These are phyloP conservation scores for Sedum album DNA, from an alignment of 164 flowering plant species.

Conservation along the genomic window DNA sequence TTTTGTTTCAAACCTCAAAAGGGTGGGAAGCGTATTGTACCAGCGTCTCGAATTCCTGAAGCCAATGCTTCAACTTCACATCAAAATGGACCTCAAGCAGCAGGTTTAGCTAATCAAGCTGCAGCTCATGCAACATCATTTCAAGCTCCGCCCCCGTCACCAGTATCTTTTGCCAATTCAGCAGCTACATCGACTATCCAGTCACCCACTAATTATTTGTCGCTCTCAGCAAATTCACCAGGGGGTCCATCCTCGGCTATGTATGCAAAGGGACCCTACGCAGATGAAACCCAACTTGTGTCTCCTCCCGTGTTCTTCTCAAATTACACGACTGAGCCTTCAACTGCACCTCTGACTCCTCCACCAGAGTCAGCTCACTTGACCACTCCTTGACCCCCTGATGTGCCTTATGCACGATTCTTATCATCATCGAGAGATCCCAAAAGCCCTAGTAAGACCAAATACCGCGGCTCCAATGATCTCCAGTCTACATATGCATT, in stretches of 20 bases:
- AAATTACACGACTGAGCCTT: too few relatives aligned
- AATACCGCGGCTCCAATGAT: too few relatives aligned
- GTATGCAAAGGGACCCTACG: conserved; percentile 94
- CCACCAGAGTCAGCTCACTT: conserved; percentile 87
- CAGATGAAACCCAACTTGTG: too few relatives aligned
- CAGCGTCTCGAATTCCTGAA: conserved; percentile 77
- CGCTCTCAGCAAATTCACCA: conserved; percentile 80
- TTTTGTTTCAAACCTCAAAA: conserved; percentile 73
- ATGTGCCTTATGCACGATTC: conserved; percentile 92
- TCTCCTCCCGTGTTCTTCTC: too few relatives aligned
- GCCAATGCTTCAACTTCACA: conserved; percentile 49
- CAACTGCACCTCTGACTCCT: too few relatives aligned
- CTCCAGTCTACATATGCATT: conserved; percentile 71
- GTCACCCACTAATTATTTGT: conserved; percentile 72
- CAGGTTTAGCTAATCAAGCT: conserved; percentile 42
- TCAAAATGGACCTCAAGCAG: conserved; percentile 62
- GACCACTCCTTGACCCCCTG: conserved; percentile 98
- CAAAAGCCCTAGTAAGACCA: too few relatives aligned
- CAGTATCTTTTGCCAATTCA: conserved; percentile 87
- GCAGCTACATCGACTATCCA: conserved; percentile 84
- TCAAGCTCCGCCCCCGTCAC: conserved; percentile 17
- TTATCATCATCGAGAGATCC: too few relatives aligned
- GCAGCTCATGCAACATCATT: conserved; percentile 54
- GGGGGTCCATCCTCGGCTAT: conserved; percentile 82
- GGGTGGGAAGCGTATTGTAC: conserved; percentile 85